phyloP scores from a whole-genome alignment of 257 asterid species.

The Paulownia fortunei region DNA sequence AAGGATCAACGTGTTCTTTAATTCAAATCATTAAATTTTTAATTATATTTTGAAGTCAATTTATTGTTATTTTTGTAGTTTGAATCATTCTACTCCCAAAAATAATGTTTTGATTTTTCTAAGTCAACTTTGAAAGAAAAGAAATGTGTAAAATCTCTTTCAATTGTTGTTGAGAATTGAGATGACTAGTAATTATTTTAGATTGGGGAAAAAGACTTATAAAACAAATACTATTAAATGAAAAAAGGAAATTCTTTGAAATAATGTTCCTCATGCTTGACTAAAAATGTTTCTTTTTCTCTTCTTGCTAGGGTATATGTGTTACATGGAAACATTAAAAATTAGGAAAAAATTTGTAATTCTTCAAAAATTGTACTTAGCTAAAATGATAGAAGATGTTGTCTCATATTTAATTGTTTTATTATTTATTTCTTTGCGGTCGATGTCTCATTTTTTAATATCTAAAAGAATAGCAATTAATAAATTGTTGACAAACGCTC shows the following conservation, averaged over 20 bases:
- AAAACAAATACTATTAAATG: neutral
- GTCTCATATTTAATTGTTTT: neutral
- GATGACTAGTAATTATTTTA: neutral
- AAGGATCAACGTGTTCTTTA: no score
- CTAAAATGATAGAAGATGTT: neutral
- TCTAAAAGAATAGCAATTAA: no score
- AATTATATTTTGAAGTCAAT: neutral
- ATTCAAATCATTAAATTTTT: no score
- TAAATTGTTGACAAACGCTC: no score
- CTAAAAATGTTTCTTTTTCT: neutral
- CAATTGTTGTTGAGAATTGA: neutral
- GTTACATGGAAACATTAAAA: neutral
- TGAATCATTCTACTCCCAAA: no score
- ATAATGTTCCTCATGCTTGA: neutral
- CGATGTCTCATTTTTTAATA: no score
- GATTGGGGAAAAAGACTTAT: neutral
- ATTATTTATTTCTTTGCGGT: no score
- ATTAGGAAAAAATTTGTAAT: neutral
- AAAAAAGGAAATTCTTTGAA: neutral
- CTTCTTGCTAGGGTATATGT: neutral
- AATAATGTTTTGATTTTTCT: neutral
- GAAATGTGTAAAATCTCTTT: neutral
- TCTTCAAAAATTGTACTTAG: neutral
- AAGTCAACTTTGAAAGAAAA: neutral
- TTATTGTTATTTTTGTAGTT: no score